Conservation (phyloP, 805 yeast species). For the Saturnispora bothae region DNA sequence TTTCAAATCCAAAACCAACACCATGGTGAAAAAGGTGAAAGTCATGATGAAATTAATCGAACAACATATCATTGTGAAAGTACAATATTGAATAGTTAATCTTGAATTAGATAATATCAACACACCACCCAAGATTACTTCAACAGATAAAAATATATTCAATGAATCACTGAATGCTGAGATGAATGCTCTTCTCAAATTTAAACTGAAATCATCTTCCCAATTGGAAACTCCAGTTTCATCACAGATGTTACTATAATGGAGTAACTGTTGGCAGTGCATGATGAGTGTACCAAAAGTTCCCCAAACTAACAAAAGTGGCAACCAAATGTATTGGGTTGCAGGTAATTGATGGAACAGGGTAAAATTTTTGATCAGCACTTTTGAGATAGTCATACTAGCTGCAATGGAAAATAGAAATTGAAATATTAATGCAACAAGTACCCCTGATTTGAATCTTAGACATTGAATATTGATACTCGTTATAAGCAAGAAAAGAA, state of each 20-base stretch:
- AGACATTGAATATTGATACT: slow-evolving; percentile 33
- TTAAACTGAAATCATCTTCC: slow-evolving; percentile 3
- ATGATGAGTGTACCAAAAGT: neutral
- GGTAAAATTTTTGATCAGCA: slow-evolving; percentile 21
- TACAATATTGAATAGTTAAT: slow-evolving; percentile 28
- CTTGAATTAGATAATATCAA: slow-evolving; percentile 1
- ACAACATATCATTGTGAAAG: slow-evolving; percentile 39
- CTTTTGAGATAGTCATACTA: slow-evolving; percentile 33
- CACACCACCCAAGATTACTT: neutral
- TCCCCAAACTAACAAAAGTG: neutral
- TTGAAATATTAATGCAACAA: slow-evolving; percentile 35
- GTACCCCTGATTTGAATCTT: slow-evolving; percentile 36
- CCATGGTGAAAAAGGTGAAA: slow-evolving; percentile 52
- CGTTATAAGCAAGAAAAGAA: slow-evolving; percentile 26
- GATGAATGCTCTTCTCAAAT: slow-evolving; percentile 5
- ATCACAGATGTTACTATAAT: too few relatives aligned
- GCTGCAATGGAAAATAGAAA: slow-evolving; percentile 30
- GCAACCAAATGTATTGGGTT: slow-evolving; percentile 23
- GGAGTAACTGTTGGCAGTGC: neutral
- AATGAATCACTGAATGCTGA: slow-evolving; percentile 6
- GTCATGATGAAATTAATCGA: slow-evolving; percentile 51
- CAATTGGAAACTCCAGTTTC: too few relatives aligned
- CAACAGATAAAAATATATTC: slow-evolving; percentile 1
- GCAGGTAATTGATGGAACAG: slow-evolving; percentile 26
- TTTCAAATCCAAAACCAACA: slow-evolving; percentile 56